Conservation (phyloP, 805 yeast species). For the Barnettozyma siamensis region DNA sequence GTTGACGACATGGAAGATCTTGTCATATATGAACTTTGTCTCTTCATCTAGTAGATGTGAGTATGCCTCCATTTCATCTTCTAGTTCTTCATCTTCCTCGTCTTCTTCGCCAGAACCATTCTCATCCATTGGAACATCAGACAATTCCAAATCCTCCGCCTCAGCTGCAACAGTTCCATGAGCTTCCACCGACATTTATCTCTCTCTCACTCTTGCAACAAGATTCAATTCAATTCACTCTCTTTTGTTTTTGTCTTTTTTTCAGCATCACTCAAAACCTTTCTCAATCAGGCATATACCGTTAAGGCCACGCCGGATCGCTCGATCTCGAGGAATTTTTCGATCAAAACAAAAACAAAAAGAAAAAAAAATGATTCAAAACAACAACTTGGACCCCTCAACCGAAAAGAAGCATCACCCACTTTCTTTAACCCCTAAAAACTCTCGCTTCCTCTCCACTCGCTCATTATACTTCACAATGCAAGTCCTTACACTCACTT, state of each 20-base stretch:
- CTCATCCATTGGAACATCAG: conserved; percentile 27
- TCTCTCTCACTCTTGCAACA: neutral
- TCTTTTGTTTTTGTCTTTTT: neutral
- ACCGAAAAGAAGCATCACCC: too few relatives aligned
- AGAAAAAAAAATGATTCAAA: neutral
- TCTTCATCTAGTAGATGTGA: conserved; percentile 19
- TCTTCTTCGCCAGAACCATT: conserved; percentile 9
- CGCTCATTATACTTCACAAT: neutral
- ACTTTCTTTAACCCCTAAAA: too few relatives aligned
- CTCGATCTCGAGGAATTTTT: neutral
- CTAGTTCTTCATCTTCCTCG: conserved; percentile 11
- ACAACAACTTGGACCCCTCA: neutral
- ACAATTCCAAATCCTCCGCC: conserved; percentile 21
- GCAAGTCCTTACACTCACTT: conserved; percentile 3
- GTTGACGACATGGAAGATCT: conserved; percentile 12
- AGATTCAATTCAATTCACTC: too few relatives aligned
- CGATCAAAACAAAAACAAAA: neutral
- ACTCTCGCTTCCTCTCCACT: too few relatives aligned
- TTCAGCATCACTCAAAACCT: neutral
- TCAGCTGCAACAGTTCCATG: neutral
- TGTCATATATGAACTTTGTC: conserved; percentile 13
- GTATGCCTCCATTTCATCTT: conserved; percentile 8
- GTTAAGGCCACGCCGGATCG: neutral
- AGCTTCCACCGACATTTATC: neutral
- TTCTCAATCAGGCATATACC: neutral